phyloP scores from a whole-genome alignment of 129 eudicot species.

The Flaveria trinervia region DNA sequence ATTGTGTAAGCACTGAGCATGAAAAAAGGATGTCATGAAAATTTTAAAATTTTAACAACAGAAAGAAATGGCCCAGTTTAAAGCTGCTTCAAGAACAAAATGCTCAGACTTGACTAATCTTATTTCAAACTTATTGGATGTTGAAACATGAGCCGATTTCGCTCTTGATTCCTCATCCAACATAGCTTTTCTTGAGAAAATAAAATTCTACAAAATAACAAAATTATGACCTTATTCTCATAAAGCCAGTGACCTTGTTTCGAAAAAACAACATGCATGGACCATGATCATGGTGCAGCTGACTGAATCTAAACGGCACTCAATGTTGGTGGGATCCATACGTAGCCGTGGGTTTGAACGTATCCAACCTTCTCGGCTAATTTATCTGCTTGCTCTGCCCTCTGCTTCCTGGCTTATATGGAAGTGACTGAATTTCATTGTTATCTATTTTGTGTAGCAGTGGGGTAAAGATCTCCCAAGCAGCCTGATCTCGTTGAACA shows the following conservation, averaged over 20 bases:
- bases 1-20: not conserved
- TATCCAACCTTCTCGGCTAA: slow-evolving; percentile 73
- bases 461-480: slow-evolving; percentile 97
- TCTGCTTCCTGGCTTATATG: slow-evolving; percentile 83
- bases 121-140: no score
- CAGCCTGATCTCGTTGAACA: slow-evolving; percentile 52
- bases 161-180: no score
- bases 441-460: slow-evolving; percentile 79
- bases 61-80: no score
- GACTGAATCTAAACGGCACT: not conserved
- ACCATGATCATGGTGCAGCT: not conserved
- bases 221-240: no score
- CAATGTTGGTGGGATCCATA: slow-evolving; percentile 81
- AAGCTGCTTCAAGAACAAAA: no score
- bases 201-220: no score
- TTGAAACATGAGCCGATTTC: no score
- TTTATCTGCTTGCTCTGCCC: slow-evolving; percentile 78
- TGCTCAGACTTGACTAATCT: no score
- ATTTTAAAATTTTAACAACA: no score
- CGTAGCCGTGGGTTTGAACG: slow-evolving; percentile 84
- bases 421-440: slow-evolving; percentile 54
- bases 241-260: slow-evolving; percentile 10
- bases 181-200: no score
- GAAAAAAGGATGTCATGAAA: no score
- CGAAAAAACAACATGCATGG: not conserved